Base-by-base conservation (phyloP, 352 stramenopile species). In the Phytophthora europaea region DNA sequence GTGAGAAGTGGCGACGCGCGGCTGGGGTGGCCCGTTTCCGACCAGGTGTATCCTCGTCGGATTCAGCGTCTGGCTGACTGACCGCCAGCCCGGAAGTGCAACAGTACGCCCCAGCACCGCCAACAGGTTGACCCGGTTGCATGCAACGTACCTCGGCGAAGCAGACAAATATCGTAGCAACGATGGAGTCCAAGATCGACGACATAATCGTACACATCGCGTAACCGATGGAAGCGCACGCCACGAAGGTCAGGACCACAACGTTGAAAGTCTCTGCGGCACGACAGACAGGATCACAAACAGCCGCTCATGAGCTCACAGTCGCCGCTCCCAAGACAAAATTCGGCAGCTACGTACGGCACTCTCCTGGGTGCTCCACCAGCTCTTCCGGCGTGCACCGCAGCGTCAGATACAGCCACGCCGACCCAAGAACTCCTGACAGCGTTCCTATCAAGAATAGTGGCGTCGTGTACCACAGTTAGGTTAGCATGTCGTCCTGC, bases 141-240 rank as follows among this genome's bases (percentile, higher is more conserved):
- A 57, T 56, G 28, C 43, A 70, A 84, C 83, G 56, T 67, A 96
- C 89, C 84, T 94, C 86, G 16, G 90, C 90, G 72, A 97, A 95
- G 74, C 90, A 95, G 28, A 97, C 89, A 63, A 94, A 97, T 66
- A 97, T 92, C 22, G 90, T 97, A 33, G 87, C 77, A 16, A 97
- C 90, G 55, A 94, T 91, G 43, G 84, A 94, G 72, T 97, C 90
- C 45, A 97, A 70, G 31, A 95, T 85, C 8, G 88, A 93, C 54
- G 88, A 95, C 63, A 95, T 82, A 63, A 94, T 91, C 45, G 85
- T 82, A 63, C 88, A 97, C 87, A 97, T 95, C 50, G 88, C 85
- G 65, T 94, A 97, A 26, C 88, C 88, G 60, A 95, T 90, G 23
- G 83, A 85, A 22, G 78, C 72, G 56, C 87, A 95, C 2, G 87